Conservation (phyloP, 176 grass and related monocot genomes). For the Triticum turgidum region DNA sequence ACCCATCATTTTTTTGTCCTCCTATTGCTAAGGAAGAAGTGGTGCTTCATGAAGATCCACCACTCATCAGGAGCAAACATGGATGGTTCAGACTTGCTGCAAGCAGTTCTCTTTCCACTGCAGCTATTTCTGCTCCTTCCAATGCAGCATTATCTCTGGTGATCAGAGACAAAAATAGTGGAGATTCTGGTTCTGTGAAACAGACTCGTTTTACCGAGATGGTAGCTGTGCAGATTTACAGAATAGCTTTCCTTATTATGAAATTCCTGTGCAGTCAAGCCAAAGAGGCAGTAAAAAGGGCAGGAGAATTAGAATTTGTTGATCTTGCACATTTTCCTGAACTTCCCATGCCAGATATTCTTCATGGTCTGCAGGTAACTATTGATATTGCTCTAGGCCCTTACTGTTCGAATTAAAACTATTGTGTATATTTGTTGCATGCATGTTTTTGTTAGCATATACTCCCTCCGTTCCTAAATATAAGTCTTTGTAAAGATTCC, state of each 20-base stretch:
- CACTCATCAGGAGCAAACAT: conserved; percentile 59
- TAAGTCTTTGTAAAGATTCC: no score
- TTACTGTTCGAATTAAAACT: not conserved
- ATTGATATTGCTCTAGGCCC: not conserved
- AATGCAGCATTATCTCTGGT: conserved; percentile 31
- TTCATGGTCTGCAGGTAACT: conserved; percentile 89
- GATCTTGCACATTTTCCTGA: conserved; percentile 86
- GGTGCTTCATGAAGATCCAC: conserved; percentile 47
- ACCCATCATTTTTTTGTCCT: conserved; percentile 45
- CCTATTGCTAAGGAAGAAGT: conserved; percentile 70
- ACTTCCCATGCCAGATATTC: conserved; percentile 90
- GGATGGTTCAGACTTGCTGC: conserved; percentile 72
- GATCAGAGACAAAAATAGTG: conserved; percentile 31
- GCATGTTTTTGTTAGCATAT: not conserved
- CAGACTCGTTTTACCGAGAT: conserved; percentile 70
- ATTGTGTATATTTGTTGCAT: not conserved
- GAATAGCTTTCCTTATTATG: conserved; percentile 86
- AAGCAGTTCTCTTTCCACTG: conserved; percentile 19
- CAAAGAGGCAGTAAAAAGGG: conserved; percentile 68
- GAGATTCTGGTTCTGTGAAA: conserved; percentile 41
- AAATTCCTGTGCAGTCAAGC: conserved; percentile 86
- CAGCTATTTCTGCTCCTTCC: conserved; percentile 29
- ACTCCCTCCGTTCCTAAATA: no score
- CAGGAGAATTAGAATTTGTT: conserved; percentile 80
- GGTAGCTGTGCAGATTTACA: conserved; percentile 72